A percentile compares a stretch with the other conserved stretches of the same genome.
phyloP scores from a whole-genome alignment of 2,329 filamentous ascomycete species.

The Trichoderma sp. region DNA sequence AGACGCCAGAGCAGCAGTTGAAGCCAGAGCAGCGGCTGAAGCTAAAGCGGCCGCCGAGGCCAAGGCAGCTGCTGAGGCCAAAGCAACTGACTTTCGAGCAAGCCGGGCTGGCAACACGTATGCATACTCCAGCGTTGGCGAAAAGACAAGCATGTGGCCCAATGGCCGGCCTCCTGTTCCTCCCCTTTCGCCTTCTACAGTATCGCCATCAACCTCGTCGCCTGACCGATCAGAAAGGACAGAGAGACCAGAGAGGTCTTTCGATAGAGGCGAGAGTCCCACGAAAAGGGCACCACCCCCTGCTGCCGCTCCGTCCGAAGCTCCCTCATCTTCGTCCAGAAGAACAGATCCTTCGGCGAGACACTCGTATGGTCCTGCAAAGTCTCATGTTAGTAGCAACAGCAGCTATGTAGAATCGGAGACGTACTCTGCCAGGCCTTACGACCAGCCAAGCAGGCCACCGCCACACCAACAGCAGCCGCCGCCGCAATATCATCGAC shows the following conservation, averaged over 20 bases:
- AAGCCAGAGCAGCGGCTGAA: conserved; percentile 40
- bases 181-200: conserved; percentile 30
- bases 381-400: conserved; percentile 51
- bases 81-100: conserved; percentile 35
- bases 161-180: conserved; percentile 57
- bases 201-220: conserved; percentile 17
- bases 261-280: conserved; percentile 21
- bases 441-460: conserved; percentile 54
- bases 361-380: conserved; percentile 53
- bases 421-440: conserved; percentile 74
- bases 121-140: conserved; percentile 67
- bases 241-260: conserved; percentile 9
- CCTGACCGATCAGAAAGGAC: conserved; percentile 17
- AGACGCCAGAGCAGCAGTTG: conserved; percentile 39
- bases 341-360: conserved; percentile 28
- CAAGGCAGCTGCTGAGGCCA: conserved; percentile 36
- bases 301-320: conserved; percentile 16
- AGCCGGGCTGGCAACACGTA: conserved; percentile 57
- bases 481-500: background rate
- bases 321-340: conserved; percentile 28
- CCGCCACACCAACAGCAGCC: background rate
- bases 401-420: conserved; percentile 62
- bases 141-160: conserved; percentile 72
- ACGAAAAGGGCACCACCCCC: conserved; percentile 27
- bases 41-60: conserved; percentile 30